Percentiles rank a stretch among this genome's conserved stretches.
Evolutionary conservation across 2,329 filamentous ascomycete species (phyloP).

Genomic region (Fusarium sp.): DNA sequence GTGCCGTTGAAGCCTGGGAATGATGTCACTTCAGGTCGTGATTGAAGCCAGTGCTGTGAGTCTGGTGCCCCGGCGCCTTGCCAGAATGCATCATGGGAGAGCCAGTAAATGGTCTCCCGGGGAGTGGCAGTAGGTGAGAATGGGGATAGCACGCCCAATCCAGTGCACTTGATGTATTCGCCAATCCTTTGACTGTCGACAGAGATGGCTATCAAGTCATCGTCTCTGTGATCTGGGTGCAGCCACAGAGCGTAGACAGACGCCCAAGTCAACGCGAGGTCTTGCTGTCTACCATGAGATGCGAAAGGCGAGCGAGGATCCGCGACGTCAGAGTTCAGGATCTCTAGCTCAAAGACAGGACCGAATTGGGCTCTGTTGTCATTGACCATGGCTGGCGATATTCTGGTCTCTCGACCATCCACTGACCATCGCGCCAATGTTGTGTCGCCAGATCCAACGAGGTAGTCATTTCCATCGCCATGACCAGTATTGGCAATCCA

Average conservation of each 20-base stretch:
- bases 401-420: slow-evolving; percentile 2
- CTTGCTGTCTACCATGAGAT: not conserved
- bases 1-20: slow-evolving; percentile 41
- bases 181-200: slow-evolving; percentile 8
- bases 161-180: slow-evolving; percentile 16
- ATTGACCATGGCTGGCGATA: slow-evolving; percentile 23
- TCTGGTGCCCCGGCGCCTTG: slow-evolving; percentile 42
- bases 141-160: slow-evolving; percentile 10
- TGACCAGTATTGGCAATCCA: slow-evolving; percentile 13
- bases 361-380: slow-evolving; percentile 12
- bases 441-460: slow-evolving; percentile 5
- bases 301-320: slow-evolving; percentile 2
- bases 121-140: not conserved
- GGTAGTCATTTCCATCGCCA: not conserved
- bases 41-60: slow-evolving; percentile 38
- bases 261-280: slow-evolving; percentile 9
- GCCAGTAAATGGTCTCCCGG: slow-evolving; percentile 27
- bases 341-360: slow-evolving; percentile 1
- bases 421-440: slow-evolving; percentile 12
- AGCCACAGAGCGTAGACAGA: slow-evolving; percentile 25
- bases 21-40: slow-evolving; percentile 35
- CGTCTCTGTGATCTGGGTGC: slow-evolving; percentile 9
- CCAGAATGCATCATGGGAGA: slow-evolving; percentile 39
- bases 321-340: slow-evolving; percentile 3
- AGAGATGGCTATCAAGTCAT: slow-evolving; percentile 12